Evolutionary conservation across 2,329 filamentous ascomycete genomes (phyloP).

Genomic region (Botrytis squamosa): DNA sequence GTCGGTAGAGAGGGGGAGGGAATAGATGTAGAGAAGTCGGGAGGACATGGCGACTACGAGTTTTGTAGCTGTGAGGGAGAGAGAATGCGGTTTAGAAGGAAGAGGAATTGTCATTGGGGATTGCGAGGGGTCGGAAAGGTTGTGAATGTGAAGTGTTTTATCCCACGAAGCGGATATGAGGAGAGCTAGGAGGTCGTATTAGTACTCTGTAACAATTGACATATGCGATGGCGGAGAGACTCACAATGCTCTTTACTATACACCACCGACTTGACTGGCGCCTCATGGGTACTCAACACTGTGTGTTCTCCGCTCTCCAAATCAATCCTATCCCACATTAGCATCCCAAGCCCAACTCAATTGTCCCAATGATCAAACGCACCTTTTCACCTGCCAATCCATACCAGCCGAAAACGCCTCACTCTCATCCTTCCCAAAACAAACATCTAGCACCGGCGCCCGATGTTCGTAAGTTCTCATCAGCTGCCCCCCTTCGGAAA

Average conservation of each 20-base stretch:
- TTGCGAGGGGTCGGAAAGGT: constrained; percentile 53
- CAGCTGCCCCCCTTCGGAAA: constrained; percentile 56
- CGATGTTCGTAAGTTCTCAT: constrained; percentile 74
- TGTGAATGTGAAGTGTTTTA: constrained; percentile 81
- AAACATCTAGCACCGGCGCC: constrained; percentile 85
- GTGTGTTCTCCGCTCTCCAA: constrained; percentile 70
- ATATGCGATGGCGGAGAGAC: constrained; percentile 30
- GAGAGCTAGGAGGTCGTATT: constrained; percentile 49
- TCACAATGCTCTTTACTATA: constrained; percentile 72
- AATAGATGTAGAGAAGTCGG: constrained; percentile 92
- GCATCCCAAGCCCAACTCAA: background rate
- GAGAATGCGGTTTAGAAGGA: constrained; percentile 84
- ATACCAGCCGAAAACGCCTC: constrained; percentile 84
- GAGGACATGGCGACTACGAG: constrained; percentile 95
- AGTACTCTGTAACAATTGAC: constrained; percentile 17
- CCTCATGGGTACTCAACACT: constrained; percentile 73
- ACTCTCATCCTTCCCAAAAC: constrained; percentile 79
- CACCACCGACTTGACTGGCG: constrained; percentile 78
- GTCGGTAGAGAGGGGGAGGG: constrained; percentile 66
- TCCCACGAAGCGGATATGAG: constrained; percentile 95
- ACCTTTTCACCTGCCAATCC: constrained; percentile 83
- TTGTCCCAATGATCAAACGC: constrained; percentile 8
- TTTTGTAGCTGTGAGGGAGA: constrained; percentile 74
- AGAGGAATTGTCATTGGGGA: constrained; percentile 66
- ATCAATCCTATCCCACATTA: constrained; percentile 55